Evolutionary conservation across 1,284 basidiomycete genomes (phyloP).

Genomic region (Apiotrichum veenhuisii): DNA sequence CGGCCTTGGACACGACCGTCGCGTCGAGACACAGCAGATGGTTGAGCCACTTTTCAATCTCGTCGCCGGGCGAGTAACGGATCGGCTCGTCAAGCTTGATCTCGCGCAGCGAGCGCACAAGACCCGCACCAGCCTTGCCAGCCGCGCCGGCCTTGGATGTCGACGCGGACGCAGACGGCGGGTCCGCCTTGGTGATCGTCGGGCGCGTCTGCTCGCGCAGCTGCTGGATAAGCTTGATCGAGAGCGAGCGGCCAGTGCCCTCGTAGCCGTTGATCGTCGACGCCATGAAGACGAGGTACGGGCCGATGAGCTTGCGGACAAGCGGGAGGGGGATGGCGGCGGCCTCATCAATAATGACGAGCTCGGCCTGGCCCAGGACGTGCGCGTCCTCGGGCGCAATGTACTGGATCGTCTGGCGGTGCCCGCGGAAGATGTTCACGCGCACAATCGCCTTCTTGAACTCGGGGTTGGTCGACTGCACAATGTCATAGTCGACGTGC

Average conservation of each 20-base stretch:
- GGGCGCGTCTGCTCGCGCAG: slow-evolving; percentile 79
- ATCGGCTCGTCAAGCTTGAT: slow-evolving; percentile 95
- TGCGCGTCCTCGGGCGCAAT: slow-evolving; percentile 97
- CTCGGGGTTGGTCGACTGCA: slow-evolving; percentile 88
- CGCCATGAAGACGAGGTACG: slow-evolving; percentile 96
- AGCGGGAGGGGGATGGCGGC: slow-evolving; percentile 96
- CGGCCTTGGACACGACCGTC: slow-evolving; percentile 61
- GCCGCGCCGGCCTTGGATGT: slow-evolving; percentile 42
- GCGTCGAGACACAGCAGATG: slow-evolving; percentile 87
- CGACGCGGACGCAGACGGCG: slow-evolving; percentile 23
- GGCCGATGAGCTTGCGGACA: slow-evolving; percentile 90
- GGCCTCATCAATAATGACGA: slow-evolving; percentile 97
- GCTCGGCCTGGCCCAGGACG: slow-evolving; percentile 94
- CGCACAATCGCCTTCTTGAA: slow-evolving; percentile 94
- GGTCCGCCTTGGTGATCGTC: slow-evolving; percentile 53
- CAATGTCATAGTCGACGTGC: slow-evolving; percentile 94
- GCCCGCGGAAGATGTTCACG: slow-evolving; percentile 89
- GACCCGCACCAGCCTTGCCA: slow-evolving; percentile 44
- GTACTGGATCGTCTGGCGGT: slow-evolving; percentile 94
- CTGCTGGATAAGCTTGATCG: slow-evolving; percentile 96
- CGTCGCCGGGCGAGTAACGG: slow-evolving; percentile 82
- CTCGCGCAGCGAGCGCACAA: slow-evolving; percentile 78
- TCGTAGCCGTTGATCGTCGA: slow-evolving; percentile 99
- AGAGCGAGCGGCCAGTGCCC: slow-evolving; percentile 94
- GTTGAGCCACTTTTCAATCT: slow-evolving; percentile 94